Percentiles rank a stretch among this genome's conserved stretches.
These are phyloP conservation scores for Yarrowia osloensis DNA, from an alignment of 805 yeast genomes.

Conservation along the genomic window DNA sequence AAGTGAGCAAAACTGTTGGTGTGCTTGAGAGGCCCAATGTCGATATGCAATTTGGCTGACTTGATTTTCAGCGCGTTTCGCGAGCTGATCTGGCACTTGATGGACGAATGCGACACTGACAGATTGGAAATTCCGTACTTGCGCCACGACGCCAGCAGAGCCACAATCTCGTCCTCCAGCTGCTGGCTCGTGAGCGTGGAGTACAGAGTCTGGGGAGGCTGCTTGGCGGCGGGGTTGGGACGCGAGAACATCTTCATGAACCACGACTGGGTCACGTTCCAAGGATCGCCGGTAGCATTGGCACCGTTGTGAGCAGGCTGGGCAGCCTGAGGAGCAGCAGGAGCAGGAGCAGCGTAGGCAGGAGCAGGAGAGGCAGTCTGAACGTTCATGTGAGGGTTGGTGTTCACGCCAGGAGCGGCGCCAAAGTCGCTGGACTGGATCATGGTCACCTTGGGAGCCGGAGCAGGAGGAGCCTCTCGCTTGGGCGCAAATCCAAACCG, in stretches of 20 bases:
- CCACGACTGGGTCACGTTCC: constrained; percentile 23
- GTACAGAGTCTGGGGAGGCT: constrained; percentile 37
- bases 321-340: neutral
- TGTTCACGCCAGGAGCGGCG: neutral
- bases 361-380: neutral
- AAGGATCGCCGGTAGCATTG: neutral
- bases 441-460: constrained; percentile 25
- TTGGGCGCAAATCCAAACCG: constrained; percentile 23
- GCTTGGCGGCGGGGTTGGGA: neutral
- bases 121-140: constrained; percentile 44
- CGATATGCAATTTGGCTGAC: constrained; percentile 40
- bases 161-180: constrained; percentile 40
- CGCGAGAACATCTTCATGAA: constrained; percentile 31
- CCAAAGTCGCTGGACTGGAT: constrained; percentile 29
- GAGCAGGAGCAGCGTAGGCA: neutral
- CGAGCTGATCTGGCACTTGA: constrained; percentile 42
- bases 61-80: constrained; percentile 43
- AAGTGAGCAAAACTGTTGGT: constrained; percentile 31
- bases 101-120: constrained; percentile 37
- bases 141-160: constrained; percentile 43
- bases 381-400: neutral
- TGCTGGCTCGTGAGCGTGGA: constrained; percentile 38
- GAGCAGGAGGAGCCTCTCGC: constrained; percentile 30
- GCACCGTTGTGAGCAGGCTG: neutral
- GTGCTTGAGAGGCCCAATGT: constrained; percentile 31